phyloP scores from a whole-genome alignment of 768 basidiomycete species.

The Phaeolepiota aurea region DNA sequence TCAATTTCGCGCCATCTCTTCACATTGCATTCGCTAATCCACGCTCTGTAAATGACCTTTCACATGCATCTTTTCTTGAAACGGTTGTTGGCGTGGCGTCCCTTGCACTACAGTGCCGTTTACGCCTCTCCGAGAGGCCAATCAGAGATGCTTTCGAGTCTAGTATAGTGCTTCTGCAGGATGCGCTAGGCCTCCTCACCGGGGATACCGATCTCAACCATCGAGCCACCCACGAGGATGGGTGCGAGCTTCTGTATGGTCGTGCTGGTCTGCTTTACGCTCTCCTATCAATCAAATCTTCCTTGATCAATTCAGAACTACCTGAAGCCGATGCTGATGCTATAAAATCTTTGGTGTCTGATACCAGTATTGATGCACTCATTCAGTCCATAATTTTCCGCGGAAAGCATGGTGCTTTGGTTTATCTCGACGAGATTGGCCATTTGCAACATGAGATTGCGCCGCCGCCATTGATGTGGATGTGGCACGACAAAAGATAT shows the following conservation, averaged over 20 bases:
- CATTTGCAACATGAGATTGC: slow-evolving; percentile 6
- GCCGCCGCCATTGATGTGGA: slow-evolving; percentile 47
- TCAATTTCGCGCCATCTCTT: not conserved
- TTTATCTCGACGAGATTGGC: slow-evolving; percentile 20
- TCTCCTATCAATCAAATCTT: slow-evolving; percentile 33
- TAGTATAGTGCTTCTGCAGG: slow-evolving; percentile 16
- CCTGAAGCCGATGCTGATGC: not conserved
- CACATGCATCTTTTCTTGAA: slow-evolving; percentile 27
- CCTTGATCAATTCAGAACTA: slow-evolving; percentile 4
- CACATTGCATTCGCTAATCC: too few relatives aligned
- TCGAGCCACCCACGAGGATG: too few relatives aligned
- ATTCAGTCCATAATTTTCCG: slow-evolving; percentile 38
- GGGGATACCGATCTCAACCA: too few relatives aligned
- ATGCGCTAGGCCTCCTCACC: slow-evolving; percentile 3
- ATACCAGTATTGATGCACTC: slow-evolving; percentile 22
- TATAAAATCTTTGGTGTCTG: slow-evolving; percentile 12
- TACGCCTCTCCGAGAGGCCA: slow-evolving; percentile 12
- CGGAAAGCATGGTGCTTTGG: slow-evolving; percentile 29
- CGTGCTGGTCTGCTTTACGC: slow-evolving; percentile 51
- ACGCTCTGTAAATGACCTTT: slow-evolving; percentile 6
- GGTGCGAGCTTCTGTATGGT: slow-evolving; percentile 51
- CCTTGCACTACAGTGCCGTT: slow-evolving; percentile 21
- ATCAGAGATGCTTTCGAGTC: slow-evolving; percentile 12
- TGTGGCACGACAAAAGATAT: slow-evolving; percentile 49
- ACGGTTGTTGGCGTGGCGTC: slow-evolving; percentile 29